phyloP scores from a whole-genome alignment of 148 eudicot genomes.

The Chenopodium formosanum region DNA sequence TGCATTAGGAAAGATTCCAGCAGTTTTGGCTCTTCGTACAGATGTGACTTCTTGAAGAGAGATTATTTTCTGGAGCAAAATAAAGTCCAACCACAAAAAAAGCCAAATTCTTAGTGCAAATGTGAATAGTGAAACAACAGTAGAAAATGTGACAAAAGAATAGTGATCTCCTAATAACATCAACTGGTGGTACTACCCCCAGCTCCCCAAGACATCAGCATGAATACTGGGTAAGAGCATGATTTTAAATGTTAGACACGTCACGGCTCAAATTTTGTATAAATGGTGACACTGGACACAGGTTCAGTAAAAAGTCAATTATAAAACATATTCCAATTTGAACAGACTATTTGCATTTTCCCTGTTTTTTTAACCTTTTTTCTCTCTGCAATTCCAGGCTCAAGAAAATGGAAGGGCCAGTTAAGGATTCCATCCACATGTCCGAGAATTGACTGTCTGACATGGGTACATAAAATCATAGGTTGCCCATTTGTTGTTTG shows the following conservation, averaged over 20 bases:
- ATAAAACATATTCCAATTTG: not conserved
- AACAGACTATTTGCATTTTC: not conserved
- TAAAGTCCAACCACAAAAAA: slow-evolving; percentile 14
- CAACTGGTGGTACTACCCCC: not conserved
- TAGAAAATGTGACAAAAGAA: slow-evolving; percentile 3
- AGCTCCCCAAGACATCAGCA: not conserved
- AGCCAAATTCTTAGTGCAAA: slow-evolving; percentile 5
- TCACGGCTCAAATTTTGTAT: not conserved
- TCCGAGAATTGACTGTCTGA: not conserved
- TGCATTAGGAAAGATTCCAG: slow-evolving; percentile 95
- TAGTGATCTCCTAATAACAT: slow-evolving; percentile 4
- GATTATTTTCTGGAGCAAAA: slow-evolving; percentile 66
- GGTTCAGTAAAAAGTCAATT: not conserved
- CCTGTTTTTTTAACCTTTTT: not conserved
- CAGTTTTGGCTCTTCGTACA: slow-evolving; percentile 90
- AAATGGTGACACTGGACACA: not conserved
- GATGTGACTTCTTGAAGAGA: slow-evolving; percentile 68
- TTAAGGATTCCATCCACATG: not conserved
- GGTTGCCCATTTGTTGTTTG: not conserved
- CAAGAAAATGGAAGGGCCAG: not conserved
- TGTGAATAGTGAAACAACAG: not conserved
- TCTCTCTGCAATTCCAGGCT: not conserved
- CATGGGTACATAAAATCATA: too few species aligned
- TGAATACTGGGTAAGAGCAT: not conserved
- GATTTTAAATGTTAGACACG: not conserved